A percentile compares a stretch with the other conserved stretches of the same genome.
Conservation (phyloP, 2,329 filamentous ascomycete genomes). For the Stenocarpella maydis region DNA sequence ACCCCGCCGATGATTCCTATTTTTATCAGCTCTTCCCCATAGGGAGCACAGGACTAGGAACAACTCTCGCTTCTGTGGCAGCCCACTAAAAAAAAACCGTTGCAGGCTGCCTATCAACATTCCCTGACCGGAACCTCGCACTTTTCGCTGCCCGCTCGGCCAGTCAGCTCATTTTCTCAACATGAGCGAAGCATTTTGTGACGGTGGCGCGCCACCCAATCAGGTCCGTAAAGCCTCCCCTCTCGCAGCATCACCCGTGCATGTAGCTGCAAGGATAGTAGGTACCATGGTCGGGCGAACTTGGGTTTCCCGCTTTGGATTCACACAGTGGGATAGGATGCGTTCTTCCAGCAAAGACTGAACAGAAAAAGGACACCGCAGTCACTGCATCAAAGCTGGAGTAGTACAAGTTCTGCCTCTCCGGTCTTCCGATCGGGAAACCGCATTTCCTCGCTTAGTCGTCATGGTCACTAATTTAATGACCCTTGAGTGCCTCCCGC, state of each 20-base stretch:
- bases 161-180: conserved; percentile 13
- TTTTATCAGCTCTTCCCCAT: not conserved
- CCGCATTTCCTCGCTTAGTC: conserved; percentile 2
- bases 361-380: not conserved
- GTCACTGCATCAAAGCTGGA: not conserved
- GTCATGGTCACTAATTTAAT: not conserved
- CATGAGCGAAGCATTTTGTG: conserved; percentile 24
- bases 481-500: not conserved
- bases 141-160: not conserved
- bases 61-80: not conserved
- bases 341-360: not conserved
- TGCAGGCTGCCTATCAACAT: conserved; percentile 15
- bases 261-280: conserved; percentile 27
- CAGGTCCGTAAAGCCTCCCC: conserved; percentile 16
- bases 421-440: conserved; percentile 15
- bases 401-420: not conserved
- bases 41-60: not conserved
- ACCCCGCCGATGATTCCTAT: conserved; percentile 12
- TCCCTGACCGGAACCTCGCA: not conserved
- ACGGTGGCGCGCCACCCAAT: conserved; percentile 23
- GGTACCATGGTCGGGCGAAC: conserved; percentile 26
- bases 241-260: not conserved
- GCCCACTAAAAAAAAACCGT: not conserved
- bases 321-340: not conserved
- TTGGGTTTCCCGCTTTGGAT: conserved; percentile 16